Evolutionary conservation across 148 eudicot species (phyloP), one percentile per base, ranked within the genome.

Genomic region (Camellia lanceoleosa): DNA sequence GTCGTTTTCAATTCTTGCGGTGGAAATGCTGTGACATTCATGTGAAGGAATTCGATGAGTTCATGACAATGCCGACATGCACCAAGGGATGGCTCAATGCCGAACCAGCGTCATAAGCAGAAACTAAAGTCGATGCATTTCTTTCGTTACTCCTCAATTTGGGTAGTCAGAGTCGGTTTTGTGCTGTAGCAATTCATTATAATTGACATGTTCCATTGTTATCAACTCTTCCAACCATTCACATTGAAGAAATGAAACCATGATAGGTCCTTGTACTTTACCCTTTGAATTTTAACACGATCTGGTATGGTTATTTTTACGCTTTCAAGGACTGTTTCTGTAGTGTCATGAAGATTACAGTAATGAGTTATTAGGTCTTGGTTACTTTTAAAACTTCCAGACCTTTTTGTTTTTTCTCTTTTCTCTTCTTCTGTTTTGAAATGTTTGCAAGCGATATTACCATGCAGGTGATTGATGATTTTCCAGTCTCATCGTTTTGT

Each of bases 11-110:
- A 66, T 73, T 72, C 87, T 72, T 87, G 88, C 89, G 93, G 98
- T 95, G 98, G 98, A 90, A 95, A 84, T 95, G 98, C 72, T 95
- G 98, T 75, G 93, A 95, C 80, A 78, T 95, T 85, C 97, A 90
- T 85, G 98, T 93, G 65, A 89, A 90, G 86, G 98, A 95, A 80
- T 95, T 95, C 41, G 98, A 95, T n/a, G 97, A 95, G 89, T 95
- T 95, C 86, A 90, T 93, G 91, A 82, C 80, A 85, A 95, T 95
- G 52, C 94, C 94, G 18, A 94, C 98, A 52, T 95, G 98, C 87
- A 51, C 94, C 46, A 91, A 88, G 85, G 98, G 98, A 59, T 95
- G 98, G 98, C 98, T 93, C 93, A 84, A 88, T 86, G 96, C 93
- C 5, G 84, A 95, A 81, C 87, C 97, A 68, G 78, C 65, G 44